Evolutionary conservation across 164 flowering plant species (phyloP).

Genomic region (Kingdonia uniflora): DNA sequence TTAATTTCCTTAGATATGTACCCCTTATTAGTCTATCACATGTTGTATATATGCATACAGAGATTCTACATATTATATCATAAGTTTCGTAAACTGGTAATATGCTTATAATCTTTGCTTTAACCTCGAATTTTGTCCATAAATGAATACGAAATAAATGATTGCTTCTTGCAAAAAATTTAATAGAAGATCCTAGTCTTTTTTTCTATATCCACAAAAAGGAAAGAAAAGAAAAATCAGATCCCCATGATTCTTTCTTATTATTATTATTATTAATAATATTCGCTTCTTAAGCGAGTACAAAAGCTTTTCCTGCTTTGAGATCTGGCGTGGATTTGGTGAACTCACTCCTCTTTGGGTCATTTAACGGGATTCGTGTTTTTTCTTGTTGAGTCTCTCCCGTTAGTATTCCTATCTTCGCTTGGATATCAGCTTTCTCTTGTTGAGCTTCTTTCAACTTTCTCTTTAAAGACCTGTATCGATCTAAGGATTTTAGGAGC

Average conservation of each 20-base stretch:
- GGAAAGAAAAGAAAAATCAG: too few relatives aligned
- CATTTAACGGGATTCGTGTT: constrained; percentile 1
- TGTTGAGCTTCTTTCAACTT: constrained; percentile 39
- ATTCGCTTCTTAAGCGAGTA: neutral
- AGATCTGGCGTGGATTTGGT: neutral
- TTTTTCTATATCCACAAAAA: too few relatives aligned
- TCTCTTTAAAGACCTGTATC: constrained; percentile 52
- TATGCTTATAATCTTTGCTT: too few relatives aligned
- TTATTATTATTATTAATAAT: neutral
- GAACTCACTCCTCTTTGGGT: constrained; percentile 7
- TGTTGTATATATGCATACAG: too few relatives aligned
- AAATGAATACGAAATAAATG: too few relatives aligned
- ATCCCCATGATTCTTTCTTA: too few relatives aligned
- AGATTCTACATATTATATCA: too few relatives aligned
- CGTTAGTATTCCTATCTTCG: constrained; percentile 1
- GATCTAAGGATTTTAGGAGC: constrained; percentile 59
- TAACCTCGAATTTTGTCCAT: too few relatives aligned
- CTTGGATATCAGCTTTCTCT: constrained; percentile 24
- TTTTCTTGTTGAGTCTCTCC: neutral
- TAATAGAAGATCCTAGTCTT: too few relatives aligned
- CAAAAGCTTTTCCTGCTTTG: neutral
- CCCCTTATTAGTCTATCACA: too few relatives aligned
- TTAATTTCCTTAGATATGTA: neutral
- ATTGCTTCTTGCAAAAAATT: too few relatives aligned
- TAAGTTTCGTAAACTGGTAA: too few relatives aligned